These are phyloP conservation scores for Diaporthe citri DNA, from an alignment of 2,329 filamentous ascomycete species.

Conservation along the genomic window DNA sequence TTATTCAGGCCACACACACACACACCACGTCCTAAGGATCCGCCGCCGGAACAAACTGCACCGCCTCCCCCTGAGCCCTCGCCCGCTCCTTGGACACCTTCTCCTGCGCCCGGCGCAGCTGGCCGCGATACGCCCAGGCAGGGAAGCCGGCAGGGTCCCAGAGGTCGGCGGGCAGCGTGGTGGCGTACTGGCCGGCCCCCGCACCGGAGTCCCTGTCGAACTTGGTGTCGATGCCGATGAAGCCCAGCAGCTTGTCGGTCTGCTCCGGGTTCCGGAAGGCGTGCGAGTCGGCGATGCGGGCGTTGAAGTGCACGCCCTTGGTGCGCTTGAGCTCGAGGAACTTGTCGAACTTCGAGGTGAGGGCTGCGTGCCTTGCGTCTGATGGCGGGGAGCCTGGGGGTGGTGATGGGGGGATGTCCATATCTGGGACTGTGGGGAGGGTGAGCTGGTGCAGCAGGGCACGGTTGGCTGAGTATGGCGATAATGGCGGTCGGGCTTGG, in stretches of 20 bases:
- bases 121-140: constrained; percentile 64
- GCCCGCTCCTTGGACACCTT: constrained; percentile 59
- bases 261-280: constrained; percentile 80
- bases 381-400: constrained; percentile 61
- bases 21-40: not conserved
- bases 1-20: not conserved
- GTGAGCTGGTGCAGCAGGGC: constrained; percentile 78
- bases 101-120: constrained; percentile 63
- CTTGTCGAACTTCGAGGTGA: constrained; percentile 77
- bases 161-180: constrained; percentile 66
- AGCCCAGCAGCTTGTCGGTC: constrained; percentile 78
- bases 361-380: constrained; percentile 43
- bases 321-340: constrained; percentile 81
- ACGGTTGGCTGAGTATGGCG: constrained; percentile 77
- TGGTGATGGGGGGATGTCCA: constrained; percentile 81
- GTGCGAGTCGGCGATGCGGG: constrained; percentile 74
- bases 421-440: constrained; percentile 77
- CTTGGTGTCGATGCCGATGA: constrained; percentile 63
- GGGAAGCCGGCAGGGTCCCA: constrained; percentile 72
- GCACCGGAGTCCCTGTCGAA: constrained; percentile 55
- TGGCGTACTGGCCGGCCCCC: constrained; percentile 72
- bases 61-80: constrained; percentile 55
- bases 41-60: constrained; percentile 63
- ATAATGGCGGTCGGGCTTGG: constrained; percentile 51
- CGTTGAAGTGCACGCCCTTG: constrained; percentile 83